Percentiles rank a stretch among this genome's conserved stretches.
These are phyloP conservation scores for Ophioceras dolichostomum DNA, from an alignment of 2,329 filamentous ascomycete genomes.

Conservation along the genomic window DNA sequence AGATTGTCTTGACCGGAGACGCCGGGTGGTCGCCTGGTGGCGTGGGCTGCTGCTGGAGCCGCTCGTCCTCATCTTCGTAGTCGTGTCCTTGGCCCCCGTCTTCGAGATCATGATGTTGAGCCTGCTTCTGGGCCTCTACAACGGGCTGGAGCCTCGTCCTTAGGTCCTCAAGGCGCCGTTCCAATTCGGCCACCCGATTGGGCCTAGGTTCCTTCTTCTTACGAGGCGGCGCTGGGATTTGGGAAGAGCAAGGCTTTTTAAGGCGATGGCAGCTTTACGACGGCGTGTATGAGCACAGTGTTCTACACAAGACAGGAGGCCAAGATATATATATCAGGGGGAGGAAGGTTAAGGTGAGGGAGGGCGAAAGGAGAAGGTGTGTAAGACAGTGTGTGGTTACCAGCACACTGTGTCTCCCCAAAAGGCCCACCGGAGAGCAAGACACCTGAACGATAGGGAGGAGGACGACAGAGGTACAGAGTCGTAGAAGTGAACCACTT, in stretches of 20 bases:
- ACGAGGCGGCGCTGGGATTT: constrained; percentile 33
- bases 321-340: not conserved
- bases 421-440: too few relatives aligned
- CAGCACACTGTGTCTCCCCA: too few relatives aligned
- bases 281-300: not conserved
- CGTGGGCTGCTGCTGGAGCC: not conserved
- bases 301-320: not conserved
- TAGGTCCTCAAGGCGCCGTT: constrained; percentile 35
- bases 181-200: constrained; percentile 36
- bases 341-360: not conserved
- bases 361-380: not conserved
- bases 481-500: constrained; percentile 7
- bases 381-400: too few relatives aligned
- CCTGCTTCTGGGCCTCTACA: constrained; percentile 2
- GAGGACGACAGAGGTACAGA: not conserved
- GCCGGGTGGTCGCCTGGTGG: not conserved
- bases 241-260: constrained; percentile 31
- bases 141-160: constrained; percentile 28
- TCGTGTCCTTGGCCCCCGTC: too few relatives aligned
- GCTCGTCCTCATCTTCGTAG: not conserved
- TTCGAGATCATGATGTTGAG: constrained; percentile 6
- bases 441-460: too few relatives aligned
- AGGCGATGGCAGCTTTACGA: constrained; percentile 31
- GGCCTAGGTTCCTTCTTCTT: constrained; percentile 32
- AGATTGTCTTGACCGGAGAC: not conserved